Conservation (phyloP, 2,329 filamentous ascomycete species). For the Fusarium fujikuroi region DNA sequence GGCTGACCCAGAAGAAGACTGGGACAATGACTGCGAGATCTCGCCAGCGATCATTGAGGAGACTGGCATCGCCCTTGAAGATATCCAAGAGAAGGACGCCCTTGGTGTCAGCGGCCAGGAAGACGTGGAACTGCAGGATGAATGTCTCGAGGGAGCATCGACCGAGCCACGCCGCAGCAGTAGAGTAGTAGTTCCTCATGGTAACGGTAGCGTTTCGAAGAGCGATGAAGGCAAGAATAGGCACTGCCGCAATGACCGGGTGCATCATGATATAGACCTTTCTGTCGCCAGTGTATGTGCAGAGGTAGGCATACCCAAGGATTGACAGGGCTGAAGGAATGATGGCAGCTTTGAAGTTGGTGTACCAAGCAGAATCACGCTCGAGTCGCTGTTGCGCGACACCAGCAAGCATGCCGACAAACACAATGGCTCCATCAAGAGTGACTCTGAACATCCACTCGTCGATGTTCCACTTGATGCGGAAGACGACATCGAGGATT, state of each 20-base stretch:
- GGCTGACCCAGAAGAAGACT: constrained; percentile 46
- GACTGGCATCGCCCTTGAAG: constrained; percentile 41
- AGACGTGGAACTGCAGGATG: constrained; percentile 69
- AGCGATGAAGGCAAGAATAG: constrained; percentile 62
- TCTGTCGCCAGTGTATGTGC: constrained; percentile 14
- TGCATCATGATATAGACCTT: constrained; percentile 59
- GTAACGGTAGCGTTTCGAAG: constrained; percentile 57
- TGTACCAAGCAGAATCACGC: constrained; percentile 30
- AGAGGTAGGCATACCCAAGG: constrained; percentile 43
- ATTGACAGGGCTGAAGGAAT: constrained; percentile 43
- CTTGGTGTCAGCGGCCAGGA: constrained; percentile 68
- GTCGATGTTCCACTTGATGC: constrained; percentile 59
- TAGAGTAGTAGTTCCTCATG: constrained; percentile 46
- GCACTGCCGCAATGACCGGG: constrained; percentile 64
- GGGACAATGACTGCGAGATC: constrained; percentile 42
- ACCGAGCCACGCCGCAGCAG: constrained; percentile 63
- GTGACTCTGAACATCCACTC: constrained; percentile 62
- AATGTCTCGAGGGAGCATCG: constrained; percentile 68
- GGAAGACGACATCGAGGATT: constrained; percentile 54
- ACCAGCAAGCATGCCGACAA: constrained; percentile 62
- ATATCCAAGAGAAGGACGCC: constrained; percentile 55
- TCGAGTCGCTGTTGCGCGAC: constrained; percentile 40
- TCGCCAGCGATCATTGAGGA: constrained; percentile 43
- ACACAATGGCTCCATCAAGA: constrained; percentile 66
- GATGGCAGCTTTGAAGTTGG: constrained; percentile 36